Percentiles rank a stretch among this genome's conserved stretches.
Conservation (phyloP, 495 filamentous ascomycete genomes). For the Daldinia loculata region DNA sequence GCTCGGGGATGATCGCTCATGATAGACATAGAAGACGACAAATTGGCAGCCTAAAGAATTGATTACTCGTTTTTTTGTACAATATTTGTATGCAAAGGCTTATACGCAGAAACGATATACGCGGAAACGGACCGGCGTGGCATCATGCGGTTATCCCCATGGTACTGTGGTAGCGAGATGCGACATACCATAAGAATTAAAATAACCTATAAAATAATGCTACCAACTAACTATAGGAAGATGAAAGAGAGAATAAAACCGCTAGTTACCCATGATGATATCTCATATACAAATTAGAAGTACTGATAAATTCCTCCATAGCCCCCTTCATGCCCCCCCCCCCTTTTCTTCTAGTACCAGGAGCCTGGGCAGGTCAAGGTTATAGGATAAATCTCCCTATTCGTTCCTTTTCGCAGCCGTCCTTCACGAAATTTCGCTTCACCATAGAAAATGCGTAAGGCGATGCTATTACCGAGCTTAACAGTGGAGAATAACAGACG, state of each 20-base stretch:
- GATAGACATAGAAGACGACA: background rate
- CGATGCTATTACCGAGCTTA: no score
- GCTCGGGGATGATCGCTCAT: background rate
- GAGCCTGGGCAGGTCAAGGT: background rate
- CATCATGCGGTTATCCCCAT: background rate
- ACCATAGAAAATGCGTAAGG: background rate
- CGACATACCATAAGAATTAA: background rate
- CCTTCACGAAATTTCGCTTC: background rate
- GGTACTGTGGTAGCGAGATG: background rate
- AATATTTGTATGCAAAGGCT: background rate
- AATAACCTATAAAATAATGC: background rate
- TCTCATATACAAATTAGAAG: background rate
- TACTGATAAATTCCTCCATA: background rate
- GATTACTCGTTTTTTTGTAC: background rate
- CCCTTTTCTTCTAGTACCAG: background rate
- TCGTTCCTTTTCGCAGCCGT: background rate
- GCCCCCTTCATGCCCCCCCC: background rate
- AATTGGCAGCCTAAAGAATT: background rate
- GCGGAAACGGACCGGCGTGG: background rate
- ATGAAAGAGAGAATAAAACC: background rate
- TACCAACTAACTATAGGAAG: background rate
- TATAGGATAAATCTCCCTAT: background rate
- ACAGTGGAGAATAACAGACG: no score
- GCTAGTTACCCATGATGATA: background rate
- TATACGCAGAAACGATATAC: slow-evolving; percentile 2